A percentile compares a stretch with the other conserved stretches of the same genome.
Evolutionary conservation across 345 rosid species (phyloP).

Genomic region (Eucalyptus grandis): DNA sequence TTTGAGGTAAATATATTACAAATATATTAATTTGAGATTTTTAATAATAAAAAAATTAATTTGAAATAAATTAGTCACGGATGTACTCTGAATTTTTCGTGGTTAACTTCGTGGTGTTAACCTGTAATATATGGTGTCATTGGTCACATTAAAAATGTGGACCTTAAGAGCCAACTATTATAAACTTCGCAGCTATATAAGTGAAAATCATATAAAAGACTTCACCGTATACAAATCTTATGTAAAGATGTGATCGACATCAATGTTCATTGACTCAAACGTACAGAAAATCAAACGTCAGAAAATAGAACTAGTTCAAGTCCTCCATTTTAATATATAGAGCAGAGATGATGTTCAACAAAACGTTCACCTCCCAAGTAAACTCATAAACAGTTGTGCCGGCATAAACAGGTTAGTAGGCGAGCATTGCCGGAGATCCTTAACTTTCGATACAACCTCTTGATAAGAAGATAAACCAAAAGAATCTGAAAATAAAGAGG

Average conservation of each 20-base stretch:
- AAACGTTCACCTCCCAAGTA: not conserved
- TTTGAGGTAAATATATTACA: fast-evolving
- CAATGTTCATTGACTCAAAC: not conserved
- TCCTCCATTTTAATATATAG: not conserved
- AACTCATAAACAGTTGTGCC: not conserved
- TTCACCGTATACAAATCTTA: not conserved
- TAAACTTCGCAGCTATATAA: not conserved
- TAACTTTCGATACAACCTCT: not conserved
- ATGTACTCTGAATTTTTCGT: too few species aligned
- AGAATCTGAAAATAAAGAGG: not conserved
- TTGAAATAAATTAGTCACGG: fast-evolving
- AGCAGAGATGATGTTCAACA: not conserved
- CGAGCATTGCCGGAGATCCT: not conserved
- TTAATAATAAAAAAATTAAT: too few species aligned
- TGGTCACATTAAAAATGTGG: not conserved
- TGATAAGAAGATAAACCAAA: not conserved
- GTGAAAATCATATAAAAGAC: not conserved
- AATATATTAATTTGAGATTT: fast-evolving
- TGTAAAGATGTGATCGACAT: too few species aligned
- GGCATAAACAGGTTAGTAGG: not conserved
- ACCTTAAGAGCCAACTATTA: not conserved
- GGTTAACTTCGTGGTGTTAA: too few species aligned
- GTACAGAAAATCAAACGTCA: not conserved
- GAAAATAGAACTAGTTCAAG: not conserved
- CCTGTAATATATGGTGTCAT: not conserved